Percentiles rank a stretch among this genome's conserved stretches.
Evolutionary conservation across 306 rosid species (phyloP).

Genomic region (Medicago arabica): DNA sequence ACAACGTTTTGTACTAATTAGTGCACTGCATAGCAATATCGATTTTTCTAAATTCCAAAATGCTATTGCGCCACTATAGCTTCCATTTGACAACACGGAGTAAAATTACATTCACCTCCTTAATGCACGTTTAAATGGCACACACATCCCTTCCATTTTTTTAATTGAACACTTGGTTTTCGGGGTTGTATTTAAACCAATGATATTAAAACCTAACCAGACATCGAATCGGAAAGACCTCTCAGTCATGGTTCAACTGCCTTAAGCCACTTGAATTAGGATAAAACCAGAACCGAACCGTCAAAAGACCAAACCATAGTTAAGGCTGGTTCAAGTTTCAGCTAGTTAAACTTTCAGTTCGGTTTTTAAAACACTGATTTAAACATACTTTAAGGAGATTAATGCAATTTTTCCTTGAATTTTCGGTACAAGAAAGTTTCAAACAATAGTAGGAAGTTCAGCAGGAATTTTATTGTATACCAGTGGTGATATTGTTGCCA

Average conservation of each 20-base stretch:
- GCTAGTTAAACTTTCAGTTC: too few relatives aligned
- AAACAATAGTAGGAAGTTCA: too few relatives aligned
- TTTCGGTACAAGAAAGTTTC: too few relatives aligned
- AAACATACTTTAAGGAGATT: too few relatives aligned
- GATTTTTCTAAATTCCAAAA: background rate
- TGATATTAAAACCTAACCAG: too few relatives aligned
- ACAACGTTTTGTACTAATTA: background rate
- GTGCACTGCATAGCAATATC: background rate
- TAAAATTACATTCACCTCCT: background rate
- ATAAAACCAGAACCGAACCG: background rate
- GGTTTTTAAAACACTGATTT: too few relatives aligned
- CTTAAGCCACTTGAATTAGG: background rate
- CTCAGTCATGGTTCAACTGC: background rate
- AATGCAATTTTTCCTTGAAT: too few relatives aligned
- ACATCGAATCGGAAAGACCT: background rate
- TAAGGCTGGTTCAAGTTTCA: too few relatives aligned
- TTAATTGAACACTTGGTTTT: background rate
- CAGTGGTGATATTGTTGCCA: slow-evolving; percentile 41
- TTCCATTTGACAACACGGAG: background rate
- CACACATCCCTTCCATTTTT: background rate
- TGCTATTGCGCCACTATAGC: background rate
- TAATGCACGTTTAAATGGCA: background rate
- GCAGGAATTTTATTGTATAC: slow-evolving; percentile 5
- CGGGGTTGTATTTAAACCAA: too few relatives aligned
- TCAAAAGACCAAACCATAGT: background rate